Base-by-base conservation (phyloP, 2,329 filamentous ascomycete species). In the Xenoacremonium recifei region DNA sequence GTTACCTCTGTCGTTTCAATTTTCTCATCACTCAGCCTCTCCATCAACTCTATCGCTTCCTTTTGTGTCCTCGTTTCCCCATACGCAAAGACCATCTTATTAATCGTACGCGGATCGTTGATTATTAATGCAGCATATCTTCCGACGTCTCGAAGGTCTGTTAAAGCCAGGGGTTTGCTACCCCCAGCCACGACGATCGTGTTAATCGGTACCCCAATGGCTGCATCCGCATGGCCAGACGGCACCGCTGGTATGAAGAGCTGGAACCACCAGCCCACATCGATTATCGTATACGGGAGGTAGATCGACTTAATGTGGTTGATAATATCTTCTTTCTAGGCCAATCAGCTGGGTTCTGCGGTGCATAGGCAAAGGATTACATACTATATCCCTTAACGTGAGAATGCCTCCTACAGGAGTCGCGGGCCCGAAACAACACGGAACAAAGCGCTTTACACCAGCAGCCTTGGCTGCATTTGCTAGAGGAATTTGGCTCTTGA, bases 211-310 rank as follows among this genome's bases (percentile, higher is more conserved):
- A 56, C 49, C 4, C 62, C 54, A 42, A 66, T 51, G 21, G 64
- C 65, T 21, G 43, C 41, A 21, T 49, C 44, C 11, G 45, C 21
- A 2, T 45, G 50, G 1, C 59, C 58, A 0, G 60, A 65, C 1
- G 59, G 50, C 1, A 64, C 32, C 4, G 29, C 34, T 1, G 61
- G 60, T 4, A 58, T 12, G 5, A 62, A 60, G 18, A 75, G 46
- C 51, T 80, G 75, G 53, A 76, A 75, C 79, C 78, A 81, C 64
- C 64, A 80, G n/a, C 78, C 78, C 7, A 79, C 66, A 49, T 82
- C 77, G 35, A 81, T 70, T 53, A 76, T 64, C 5, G 78, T 82
- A 59, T 74, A 82, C 0, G 75, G 73, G 0, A 82, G 64, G 29
- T 63, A 57, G 0, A 73, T 51, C 29, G 64, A 59, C 50, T 71